A percentile compares a stretch with the other conserved stretches of the same genome.
Conservation (phyloP, 768 basidiomycete species). For the Termitomyces sp. region DNA sequence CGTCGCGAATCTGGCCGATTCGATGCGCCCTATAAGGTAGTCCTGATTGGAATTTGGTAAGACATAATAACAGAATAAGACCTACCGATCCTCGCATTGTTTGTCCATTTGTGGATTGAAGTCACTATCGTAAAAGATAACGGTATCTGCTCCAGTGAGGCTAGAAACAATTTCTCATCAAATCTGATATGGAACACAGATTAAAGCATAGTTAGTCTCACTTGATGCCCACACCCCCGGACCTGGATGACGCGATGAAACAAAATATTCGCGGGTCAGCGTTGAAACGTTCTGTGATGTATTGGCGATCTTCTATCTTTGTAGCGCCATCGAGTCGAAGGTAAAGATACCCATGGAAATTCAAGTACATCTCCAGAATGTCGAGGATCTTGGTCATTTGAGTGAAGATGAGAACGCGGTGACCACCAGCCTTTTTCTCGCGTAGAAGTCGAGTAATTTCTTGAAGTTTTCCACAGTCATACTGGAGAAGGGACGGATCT, state of each 20-base stretch:
- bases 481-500: constrained; percentile 83
- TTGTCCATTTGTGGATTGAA: constrained; percentile 98
- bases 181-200: neutral
- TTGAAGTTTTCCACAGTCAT: constrained; percentile 95
- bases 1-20: constrained; percentile 96
- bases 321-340: constrained; percentile 93
- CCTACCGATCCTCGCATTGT: constrained; percentile 89
- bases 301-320: constrained; percentile 91
- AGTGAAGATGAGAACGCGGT: constrained; percentile 91
- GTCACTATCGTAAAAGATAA: constrained; percentile 96
- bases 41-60: neutral
- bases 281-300: constrained; percentile 85
- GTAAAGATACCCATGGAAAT: constrained; percentile 90
- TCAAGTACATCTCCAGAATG: constrained; percentile 90
- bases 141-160: constrained; percentile 86
- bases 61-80: neutral
- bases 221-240: constrained; percentile 94
- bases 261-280: constrained; percentile 74
- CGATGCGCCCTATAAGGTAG: constrained; percentile 71
- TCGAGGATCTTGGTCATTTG: constrained; percentile 96
- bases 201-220: constrained; percentile 29
- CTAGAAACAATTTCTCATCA: constrained; percentile 31
- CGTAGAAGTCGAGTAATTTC: constrained; percentile 74
- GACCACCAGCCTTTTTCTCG: constrained; percentile 81
- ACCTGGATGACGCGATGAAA: constrained; percentile 82